A percentile compares a stretch with the other conserved stretches of the same genome.
Evolutionary conservation across 2,329 filamentous ascomycete genomes (phyloP).

Genomic region (Fusarium anthophilum): DNA sequence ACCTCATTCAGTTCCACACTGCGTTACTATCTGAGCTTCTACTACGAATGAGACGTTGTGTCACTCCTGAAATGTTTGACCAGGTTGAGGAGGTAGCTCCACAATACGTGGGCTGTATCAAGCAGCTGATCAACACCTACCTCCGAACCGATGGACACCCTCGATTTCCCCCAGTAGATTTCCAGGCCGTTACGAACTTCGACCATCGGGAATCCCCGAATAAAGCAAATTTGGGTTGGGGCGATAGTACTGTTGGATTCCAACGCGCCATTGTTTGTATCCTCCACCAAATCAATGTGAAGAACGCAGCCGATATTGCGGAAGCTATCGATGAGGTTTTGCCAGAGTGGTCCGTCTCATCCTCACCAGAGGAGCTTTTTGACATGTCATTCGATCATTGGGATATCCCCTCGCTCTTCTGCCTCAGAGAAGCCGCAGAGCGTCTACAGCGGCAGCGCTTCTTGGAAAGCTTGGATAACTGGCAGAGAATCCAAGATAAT

Average conservation of each 20-base stretch:
- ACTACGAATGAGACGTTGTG: accelerated
- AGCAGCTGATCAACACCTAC: accelerated
- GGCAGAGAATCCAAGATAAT: not conserved
- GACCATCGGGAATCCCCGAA: accelerated
- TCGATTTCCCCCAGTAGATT: no score
- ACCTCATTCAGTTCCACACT: not conserved
- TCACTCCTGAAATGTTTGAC: not conserved
- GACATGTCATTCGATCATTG: not conserved
- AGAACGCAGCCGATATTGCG: not conserved
- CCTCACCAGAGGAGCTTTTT: not conserved
- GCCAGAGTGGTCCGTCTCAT: not conserved
- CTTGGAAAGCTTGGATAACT: not conserved
- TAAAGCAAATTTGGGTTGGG: accelerated
- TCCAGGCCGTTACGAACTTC: accelerated
- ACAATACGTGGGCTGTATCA: accelerated
- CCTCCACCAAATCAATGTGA: not conserved
- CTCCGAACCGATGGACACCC: no score
- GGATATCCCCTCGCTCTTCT: not conserved
- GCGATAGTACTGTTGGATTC: not conserved
- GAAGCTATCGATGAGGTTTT: not conserved
- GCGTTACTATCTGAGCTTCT: not conserved
- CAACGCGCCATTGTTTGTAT: not conserved
- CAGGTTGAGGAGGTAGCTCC: not conserved
- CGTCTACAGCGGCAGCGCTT: not conserved
- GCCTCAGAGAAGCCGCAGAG: not conserved